Percentiles rank a stretch among this genome's conserved stretches.
phyloP scores from a whole-genome alignment of 306 rosid genomes.

The Parietaria judaica region DNA sequence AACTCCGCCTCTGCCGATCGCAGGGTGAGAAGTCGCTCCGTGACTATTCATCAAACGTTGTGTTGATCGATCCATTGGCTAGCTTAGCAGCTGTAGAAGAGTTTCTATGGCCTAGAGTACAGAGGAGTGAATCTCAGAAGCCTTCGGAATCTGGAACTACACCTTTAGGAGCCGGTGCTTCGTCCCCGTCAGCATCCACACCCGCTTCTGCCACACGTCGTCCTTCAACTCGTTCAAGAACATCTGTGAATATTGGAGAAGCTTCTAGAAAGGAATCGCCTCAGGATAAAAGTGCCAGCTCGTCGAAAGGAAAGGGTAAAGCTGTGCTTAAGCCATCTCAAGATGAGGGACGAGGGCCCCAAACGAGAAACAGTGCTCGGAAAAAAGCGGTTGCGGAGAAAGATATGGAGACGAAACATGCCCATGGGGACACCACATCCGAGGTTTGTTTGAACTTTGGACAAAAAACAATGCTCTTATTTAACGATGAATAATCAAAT shows the following conservation, averaged over 20 bases:
- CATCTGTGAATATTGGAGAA: constrained; percentile 77
- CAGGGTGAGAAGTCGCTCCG: constrained; percentile 88
- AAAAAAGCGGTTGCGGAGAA: constrained; percentile 78
- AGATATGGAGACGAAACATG: constrained; percentile 69
- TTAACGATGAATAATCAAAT: no score
- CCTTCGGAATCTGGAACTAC: constrained; percentile 71
- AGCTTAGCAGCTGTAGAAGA: constrained; percentile 97
- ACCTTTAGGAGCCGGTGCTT: constrained; percentile 60
- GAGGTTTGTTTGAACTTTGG: constrained; percentile 51
- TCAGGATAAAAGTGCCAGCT: constrained; percentile 69
- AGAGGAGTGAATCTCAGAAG: constrained; percentile 80
- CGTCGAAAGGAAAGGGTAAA: constrained; percentile 93
- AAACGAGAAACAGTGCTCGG: constrained; percentile 88
- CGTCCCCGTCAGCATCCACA: constrained; percentile 55
- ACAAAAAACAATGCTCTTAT: neutral
- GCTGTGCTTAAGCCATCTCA: constrained; percentile 82
- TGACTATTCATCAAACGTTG: constrained; percentile 90
- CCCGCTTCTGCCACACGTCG: constrained; percentile 63
- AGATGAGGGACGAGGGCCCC: constrained; percentile 82
- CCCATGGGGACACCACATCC: constrained; percentile 82
- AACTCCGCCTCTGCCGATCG: constrained; percentile 88
- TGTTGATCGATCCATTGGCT: constrained; percentile 87
- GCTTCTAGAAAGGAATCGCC: constrained; percentile 46
- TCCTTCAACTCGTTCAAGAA: constrained; percentile 76
- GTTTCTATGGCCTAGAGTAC: constrained; percentile 96